Evolutionary conservation across 768 basidiomycete species (phyloP).

Genomic region (Russula earlei): DNA sequence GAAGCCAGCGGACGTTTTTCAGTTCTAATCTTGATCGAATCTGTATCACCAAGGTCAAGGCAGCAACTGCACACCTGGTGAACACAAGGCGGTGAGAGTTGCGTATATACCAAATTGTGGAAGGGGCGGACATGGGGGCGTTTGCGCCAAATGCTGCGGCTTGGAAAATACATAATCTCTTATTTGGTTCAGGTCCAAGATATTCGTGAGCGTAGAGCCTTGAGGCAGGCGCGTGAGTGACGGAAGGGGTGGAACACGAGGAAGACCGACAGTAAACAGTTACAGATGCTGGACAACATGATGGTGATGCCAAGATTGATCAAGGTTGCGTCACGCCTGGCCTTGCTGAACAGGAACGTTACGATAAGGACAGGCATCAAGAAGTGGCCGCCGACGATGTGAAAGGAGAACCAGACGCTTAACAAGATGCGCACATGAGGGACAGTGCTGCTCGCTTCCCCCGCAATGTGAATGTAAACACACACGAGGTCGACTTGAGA

Average conservation of each 20-base stretch:
- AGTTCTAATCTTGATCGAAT: conserved; percentile 1
- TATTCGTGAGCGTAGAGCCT: conserved; percentile 11
- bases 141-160: conserved; percentile 8
- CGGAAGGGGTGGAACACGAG: background rate
- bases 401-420: conserved; percentile 3
- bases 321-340: conserved; percentile 6
- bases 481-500: background rate
- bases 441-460: background rate
- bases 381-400: conserved; percentile 5
- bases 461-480: background rate
- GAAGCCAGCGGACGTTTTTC: background rate
- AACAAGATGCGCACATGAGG: background rate
- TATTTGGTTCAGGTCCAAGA: conserved; percentile 8
- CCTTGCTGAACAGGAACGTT: conserved; percentile 9
- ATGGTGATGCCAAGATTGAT: conserved; percentile 6
- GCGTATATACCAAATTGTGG: background rate
- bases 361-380: conserved; percentile 7
- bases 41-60: conserved; percentile 3
- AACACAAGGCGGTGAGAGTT: background rate
- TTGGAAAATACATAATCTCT: conserved; percentile 3
- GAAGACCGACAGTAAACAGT: conserved; percentile 7
- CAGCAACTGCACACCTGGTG: conserved; percentile 1
- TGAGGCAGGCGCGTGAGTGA: background rate
- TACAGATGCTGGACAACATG: background rate
- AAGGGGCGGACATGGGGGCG: conserved; percentile 3